Evolutionary conservation across 768 basidiomycete species (phyloP).

Genomic region (Lactarius hengduanensis): DNA sequence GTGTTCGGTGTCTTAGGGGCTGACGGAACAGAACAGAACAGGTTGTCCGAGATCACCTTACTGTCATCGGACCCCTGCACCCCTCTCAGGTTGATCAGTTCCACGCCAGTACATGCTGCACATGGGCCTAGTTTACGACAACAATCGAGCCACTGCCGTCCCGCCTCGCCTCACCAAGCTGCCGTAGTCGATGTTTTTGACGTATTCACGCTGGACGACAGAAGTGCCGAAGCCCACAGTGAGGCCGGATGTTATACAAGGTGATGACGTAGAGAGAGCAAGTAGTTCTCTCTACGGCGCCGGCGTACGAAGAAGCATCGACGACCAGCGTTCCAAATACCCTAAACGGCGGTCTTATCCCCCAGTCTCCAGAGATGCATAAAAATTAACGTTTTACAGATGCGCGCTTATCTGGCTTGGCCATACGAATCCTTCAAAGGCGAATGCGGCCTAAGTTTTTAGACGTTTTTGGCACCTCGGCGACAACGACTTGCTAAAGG

Average conservation of each 20-base stretch:
- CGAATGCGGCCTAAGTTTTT: neutral
- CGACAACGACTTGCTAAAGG: no score
- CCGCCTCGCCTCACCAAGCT: neutral
- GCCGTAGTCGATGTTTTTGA: neutral
- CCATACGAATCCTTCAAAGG: neutral
- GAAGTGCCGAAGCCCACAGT: no score
- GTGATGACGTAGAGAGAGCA: neutral
- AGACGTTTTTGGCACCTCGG: no score
- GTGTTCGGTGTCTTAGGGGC: no score
- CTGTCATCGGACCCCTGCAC: no score
- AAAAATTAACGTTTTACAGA: neutral
- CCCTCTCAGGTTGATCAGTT: no score
- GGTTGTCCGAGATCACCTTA: no score
- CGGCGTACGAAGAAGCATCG: neutral
- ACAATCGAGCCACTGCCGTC: neutral
- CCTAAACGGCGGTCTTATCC: neutral
- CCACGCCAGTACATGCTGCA: neutral
- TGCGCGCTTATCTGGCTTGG: neutral
- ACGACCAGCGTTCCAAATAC: neutral
- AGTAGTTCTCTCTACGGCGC: no score
- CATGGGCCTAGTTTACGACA: neutral
- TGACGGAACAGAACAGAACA: no score
- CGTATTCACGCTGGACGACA: neutral
- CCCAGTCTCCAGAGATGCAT: neutral
- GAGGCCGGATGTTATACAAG: neutral